Evolutionary conservation across 2,329 filamentous ascomycete species (phyloP).

Genomic region (Colletotrichum higginsianum): DNA sequence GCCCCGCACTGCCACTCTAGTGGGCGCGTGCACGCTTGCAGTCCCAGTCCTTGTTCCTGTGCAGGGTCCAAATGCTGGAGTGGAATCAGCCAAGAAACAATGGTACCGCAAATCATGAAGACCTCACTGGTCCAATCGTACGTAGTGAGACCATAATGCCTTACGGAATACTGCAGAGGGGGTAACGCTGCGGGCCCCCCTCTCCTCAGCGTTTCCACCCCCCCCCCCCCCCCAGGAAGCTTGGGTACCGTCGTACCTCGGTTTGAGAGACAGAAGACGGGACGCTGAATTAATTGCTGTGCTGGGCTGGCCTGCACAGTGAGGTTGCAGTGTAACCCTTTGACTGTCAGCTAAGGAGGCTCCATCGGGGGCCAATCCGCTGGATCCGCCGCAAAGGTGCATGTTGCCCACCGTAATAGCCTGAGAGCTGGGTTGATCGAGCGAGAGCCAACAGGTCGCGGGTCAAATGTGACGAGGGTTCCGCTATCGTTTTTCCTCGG

Average conservation of each 20-base stretch:
- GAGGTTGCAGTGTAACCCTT: slow-evolving; percentile 30
- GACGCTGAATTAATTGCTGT: background rate
- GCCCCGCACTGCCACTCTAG: slow-evolving; percentile 42
- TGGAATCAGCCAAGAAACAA: slow-evolving; percentile 40
- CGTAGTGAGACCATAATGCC: slow-evolving; percentile 22
- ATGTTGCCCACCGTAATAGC: slow-evolving; percentile 37
- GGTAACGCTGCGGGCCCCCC: background rate
- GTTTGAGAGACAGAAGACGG: background rate
- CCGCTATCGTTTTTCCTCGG: slow-evolving; percentile 13
- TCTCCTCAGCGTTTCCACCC: slow-evolving; percentile 2
- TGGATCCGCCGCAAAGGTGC: slow-evolving; percentile 39
- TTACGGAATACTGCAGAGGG: background rate
- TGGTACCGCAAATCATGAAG: slow-evolving; percentile 34
- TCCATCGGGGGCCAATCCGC: slow-evolving; percentile 27
- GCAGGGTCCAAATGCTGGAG: slow-evolving; percentile 36
- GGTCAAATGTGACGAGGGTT: background rate
- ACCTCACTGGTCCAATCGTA: slow-evolving; percentile 33
- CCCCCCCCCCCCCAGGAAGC: background rate
- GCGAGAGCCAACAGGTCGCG: slow-evolving; percentile 18
- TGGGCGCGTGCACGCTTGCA: slow-evolving; percentile 40
- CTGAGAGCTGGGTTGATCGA: slow-evolving; percentile 28
- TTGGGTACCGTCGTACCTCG: slow-evolving; percentile 14
- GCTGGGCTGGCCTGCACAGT: slow-evolving; percentile 10
- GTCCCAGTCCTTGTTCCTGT: slow-evolving; percentile 34
- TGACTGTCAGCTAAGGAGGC: slow-evolving; percentile 2